Conservation (phyloP, 495 filamentous ascomycete species). For the Pseudoneurospora amorphoporcata region DNA sequence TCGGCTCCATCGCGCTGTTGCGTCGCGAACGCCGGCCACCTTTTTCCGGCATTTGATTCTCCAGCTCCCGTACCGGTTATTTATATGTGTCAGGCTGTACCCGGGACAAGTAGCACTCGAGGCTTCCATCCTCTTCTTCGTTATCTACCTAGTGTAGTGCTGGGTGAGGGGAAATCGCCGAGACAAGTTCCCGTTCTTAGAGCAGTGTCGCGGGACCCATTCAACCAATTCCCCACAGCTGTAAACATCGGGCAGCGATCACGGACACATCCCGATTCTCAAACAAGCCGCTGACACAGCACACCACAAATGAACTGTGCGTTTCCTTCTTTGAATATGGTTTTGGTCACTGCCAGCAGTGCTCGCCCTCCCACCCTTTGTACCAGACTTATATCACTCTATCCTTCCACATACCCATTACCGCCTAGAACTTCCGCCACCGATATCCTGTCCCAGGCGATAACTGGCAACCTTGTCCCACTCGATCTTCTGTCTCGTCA, state of each 20-base stretch:
- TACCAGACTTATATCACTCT: neutral
- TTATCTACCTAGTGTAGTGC: neutral
- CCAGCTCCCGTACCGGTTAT: neutral
- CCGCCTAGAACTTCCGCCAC: conserved; percentile 41
- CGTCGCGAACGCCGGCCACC: neutral
- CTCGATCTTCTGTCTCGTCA: conserved; percentile 97
- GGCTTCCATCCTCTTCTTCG: neutral
- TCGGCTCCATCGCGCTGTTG: neutral
- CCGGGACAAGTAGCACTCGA: neutral
- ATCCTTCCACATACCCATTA: conserved; percentile 9
- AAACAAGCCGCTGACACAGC: neutral
- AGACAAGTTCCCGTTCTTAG: neutral
- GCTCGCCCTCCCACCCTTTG: neutral
- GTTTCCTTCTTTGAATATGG: neutral
- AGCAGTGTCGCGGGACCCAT: neutral
- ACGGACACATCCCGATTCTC: neutral
- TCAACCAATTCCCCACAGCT: neutral
- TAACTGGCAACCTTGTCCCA: conserved; percentile 99
- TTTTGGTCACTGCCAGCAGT: neutral
- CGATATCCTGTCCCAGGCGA: conserved; percentile 65
- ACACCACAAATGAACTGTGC: neutral
- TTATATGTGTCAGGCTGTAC: neutral
- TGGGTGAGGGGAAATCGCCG: neutral
- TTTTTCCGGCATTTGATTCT: neutral
- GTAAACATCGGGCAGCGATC: neutral